Conservation (phyloP, 768 basidiomycete genomes). For the Macrolepiota albuminosa region DNA sequence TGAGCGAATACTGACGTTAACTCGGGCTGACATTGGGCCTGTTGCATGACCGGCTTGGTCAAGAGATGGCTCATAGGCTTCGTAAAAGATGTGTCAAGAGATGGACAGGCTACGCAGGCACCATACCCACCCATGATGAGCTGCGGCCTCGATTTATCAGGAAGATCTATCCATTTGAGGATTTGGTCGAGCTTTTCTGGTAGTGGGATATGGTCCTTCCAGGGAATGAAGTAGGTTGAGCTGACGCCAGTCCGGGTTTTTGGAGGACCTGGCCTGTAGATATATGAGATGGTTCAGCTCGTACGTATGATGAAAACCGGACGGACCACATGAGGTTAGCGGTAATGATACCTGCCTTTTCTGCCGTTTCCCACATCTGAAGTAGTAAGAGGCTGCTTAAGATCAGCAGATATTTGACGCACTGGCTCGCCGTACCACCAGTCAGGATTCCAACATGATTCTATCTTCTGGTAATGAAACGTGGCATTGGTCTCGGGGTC, state of each 20-base stretch:
- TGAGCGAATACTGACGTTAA: constrained; percentile 50
- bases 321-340: constrained; percentile 92
- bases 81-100: constrained; percentile 6
- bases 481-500: constrained; percentile 59
- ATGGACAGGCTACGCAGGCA: constrained; percentile 10
- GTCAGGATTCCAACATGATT: constrained; percentile 55
- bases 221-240: constrained; percentile 77
- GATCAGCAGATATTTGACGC: neutral
- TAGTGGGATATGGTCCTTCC: constrained; percentile 67
- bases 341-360: constrained; percentile 63
- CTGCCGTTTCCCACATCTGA: constrained; percentile 90
- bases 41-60: constrained; percentile 80
- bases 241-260: constrained; percentile 57
- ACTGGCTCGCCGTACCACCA: constrained; percentile 96
- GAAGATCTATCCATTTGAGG: constrained; percentile 78
- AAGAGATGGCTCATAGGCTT: constrained; percentile 80
- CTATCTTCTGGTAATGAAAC: constrained; percentile 67
- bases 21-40: constrained; percentile 63
- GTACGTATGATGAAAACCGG: neutral
- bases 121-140: constrained; percentile 58
- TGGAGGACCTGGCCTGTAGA: constrained; percentile 75
- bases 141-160: constrained; percentile 65
- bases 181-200: constrained; percentile 73
- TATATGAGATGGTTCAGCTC: neutral
- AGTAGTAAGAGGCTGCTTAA: neutral